Base-by-base conservation (phyloP, 495 filamentous ascomycete genomes). In the Talaromyces proteolyticus region DNA sequence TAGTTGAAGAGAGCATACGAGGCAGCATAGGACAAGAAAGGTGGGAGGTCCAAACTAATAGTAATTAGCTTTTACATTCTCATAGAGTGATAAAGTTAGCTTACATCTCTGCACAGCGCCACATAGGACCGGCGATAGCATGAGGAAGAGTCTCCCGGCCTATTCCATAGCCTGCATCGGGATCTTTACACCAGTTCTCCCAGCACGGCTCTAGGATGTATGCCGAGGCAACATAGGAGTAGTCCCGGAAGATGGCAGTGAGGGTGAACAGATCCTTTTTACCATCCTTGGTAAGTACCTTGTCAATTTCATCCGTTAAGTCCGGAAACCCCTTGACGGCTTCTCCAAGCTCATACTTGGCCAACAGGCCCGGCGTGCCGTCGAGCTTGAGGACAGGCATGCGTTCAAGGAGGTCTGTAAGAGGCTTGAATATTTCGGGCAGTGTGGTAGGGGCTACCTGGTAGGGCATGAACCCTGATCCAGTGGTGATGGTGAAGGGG, bases 181-280 rank as follows among this genome's bases (percentile, higher is more conserved):
- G 65, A 22, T 77, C 75, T 47, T 84, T 63, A 57, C 78, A 83
- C 56, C 85, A 74, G 56, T 58, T 76, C 70, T 85, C 72, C 68
- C 91, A 90, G 65, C 91, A 96, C n/a, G 91, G 91, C 71, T 96
- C 91, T n/a, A 96, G 77, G 14, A 96, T 72, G 61, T 93, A 95
- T 0, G 90, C 85, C 12, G 87, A 91, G 1, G 89, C 87, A 3
- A 95, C 69, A 70, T 94, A 96, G 21, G 86, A 85, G 62, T 95
- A 95, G 69, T 95, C 91, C 20, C 91, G 74, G 65, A 94, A 95
- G 47, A 92, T 68, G 22, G 89, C 91, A 60, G 88, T 88, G 73
- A 92, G 76, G 23, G 86, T 70, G 16, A 83, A 84, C 17, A 90
- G 73, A 64, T 95, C 82, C 44, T 74, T 65, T 34, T 70, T 68